phyloP scores from a whole-genome alignment of 441 rosid genomes.

The Croton setiger region DNA sequence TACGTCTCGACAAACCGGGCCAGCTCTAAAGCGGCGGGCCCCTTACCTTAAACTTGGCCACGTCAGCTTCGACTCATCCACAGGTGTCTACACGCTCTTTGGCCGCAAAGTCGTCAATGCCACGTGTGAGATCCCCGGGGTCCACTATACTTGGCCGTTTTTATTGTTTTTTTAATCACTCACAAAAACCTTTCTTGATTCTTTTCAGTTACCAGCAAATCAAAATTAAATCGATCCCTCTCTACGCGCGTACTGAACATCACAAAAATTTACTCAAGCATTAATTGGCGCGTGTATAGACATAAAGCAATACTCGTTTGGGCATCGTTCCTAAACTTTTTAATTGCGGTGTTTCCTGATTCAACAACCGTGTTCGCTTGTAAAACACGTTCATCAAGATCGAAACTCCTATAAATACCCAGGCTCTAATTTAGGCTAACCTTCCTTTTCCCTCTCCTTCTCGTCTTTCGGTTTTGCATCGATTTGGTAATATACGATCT shows the following conservation, averaged over 20 bases:
- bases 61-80: conserved; percentile 40
- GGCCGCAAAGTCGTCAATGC: conserved; percentile 22
- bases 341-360: conserved; percentile 26
- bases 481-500: conserved; percentile 19
- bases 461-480: conserved; percentile 12
- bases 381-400: conserved; percentile 26
- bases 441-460: background rate
- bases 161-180: conserved; percentile 1
- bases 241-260: conserved; percentile 9
- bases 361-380: conserved; percentile 28
- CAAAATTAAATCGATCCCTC: background rate
- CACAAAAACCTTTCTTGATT: conserved; percentile 6
- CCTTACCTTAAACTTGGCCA: conserved; percentile 40
- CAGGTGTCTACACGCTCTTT: conserved; percentile 40
- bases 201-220: conserved; percentile 27
- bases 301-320: background rate
- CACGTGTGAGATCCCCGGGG: conserved; percentile 45
- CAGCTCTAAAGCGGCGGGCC: conserved; percentile 22
- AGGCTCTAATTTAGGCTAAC: background rate
- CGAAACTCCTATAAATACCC: conserved; percentile 32
- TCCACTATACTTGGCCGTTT: conserved; percentile 25
- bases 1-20: conserved; percentile 13
- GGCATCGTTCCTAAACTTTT: background rate
- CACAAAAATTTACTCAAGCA: background rate
- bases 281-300: conserved; percentile 12